Evolutionary conservation across 176 grass and related monocot genomes (phyloP), one percentile per base, ranked within the genome.

Genomic region (Chrysopogon serrulatus): DNA sequence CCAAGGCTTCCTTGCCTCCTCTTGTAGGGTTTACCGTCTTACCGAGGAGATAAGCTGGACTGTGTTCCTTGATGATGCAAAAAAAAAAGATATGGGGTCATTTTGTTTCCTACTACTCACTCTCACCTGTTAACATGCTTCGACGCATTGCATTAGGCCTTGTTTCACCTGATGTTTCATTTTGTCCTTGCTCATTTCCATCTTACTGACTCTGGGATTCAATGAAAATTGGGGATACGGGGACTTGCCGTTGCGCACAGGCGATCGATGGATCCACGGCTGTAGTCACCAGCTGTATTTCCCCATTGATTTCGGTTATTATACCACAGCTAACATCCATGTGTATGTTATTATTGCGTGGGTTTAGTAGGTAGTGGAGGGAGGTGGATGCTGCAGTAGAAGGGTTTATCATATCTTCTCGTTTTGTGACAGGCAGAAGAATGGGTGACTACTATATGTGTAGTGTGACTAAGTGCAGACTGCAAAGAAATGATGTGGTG

Each of bases 1-100:
- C 44, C 79, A 82, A 83, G 79, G 68, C 65, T 78, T 81, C 56
- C 73, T 82, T 86, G 83, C 83, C 83, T 86, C 88, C 66, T 78
- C 24, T 59, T 78, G 61, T 57, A 88, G 56, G 81, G 44, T 81
- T 56, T 73, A 31, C 41, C 9, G 23, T 56, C 32, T 61, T 28
- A 30, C 24, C 10, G 44, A 82, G 65, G 79, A 78, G 43, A 78
- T 86, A 82, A 45, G 79, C 77, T 79, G 79, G 71, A 74, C 73
- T 90, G 83, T 79, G 83, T 86, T 82, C 88, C 73, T 71, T 86
- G 47, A 57, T 83, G 60, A 57, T 12, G 79, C 66, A 8, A 86
- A 83, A 48, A 72, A 75, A n/a, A n/a, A 83, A 48, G 82, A 71
- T 86, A 56, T n/a, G 53, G 57, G 35, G 48, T 30, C 73, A 18